phyloP scores from a whole-genome alignment of 257 asterid genomes.

The Hygrophila difformis region DNA sequence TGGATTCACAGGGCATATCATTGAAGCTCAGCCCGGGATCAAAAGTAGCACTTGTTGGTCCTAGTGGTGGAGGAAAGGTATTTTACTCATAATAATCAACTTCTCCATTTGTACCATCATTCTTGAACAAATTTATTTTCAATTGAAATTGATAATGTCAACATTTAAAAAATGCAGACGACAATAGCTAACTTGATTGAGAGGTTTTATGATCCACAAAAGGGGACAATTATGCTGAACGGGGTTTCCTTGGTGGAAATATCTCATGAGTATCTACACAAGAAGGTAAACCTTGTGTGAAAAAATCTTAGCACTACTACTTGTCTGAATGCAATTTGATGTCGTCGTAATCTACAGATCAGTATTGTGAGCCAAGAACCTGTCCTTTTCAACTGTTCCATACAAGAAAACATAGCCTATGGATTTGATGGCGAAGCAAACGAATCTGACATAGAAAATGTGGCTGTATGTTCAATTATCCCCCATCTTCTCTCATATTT shows the following conservation, averaged over 20 bases:
- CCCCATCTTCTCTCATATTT: background rate
- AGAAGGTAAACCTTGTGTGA: conserved; percentile 39
- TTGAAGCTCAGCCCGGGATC: conserved; percentile 30
- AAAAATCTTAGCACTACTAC: background rate
- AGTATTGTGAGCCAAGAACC: conserved; percentile 76
- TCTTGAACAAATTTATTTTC: background rate
- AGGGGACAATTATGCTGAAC: conserved; percentile 43
- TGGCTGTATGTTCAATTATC: conserved; percentile 35
- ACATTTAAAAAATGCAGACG: conserved; percentile 30
- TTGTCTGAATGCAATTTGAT: too few species aligned
- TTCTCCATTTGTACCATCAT: background rate
- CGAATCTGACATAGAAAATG: conserved; percentile 48
- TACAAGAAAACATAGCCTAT: conserved; percentile 65
- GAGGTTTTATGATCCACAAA: conserved; percentile 55
- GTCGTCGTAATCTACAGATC: conserved; percentile 23
- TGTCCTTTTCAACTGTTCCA: conserved; percentile 61
- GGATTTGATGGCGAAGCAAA: conserved; percentile 62
- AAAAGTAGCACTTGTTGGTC: conserved; percentile 38
- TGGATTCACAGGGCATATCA: conserved; percentile 24
- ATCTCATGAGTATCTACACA: conserved; percentile 48
- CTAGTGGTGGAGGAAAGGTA: conserved; percentile 37
- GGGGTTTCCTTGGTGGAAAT: conserved; percentile 55
- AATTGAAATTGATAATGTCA: background rate
- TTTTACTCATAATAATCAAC: background rate
- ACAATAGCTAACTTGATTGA: conserved; percentile 68